phyloP scores from a whole-genome alignment of 1,284 basidiomycete genomes.

The Mycena sp. region DNA sequence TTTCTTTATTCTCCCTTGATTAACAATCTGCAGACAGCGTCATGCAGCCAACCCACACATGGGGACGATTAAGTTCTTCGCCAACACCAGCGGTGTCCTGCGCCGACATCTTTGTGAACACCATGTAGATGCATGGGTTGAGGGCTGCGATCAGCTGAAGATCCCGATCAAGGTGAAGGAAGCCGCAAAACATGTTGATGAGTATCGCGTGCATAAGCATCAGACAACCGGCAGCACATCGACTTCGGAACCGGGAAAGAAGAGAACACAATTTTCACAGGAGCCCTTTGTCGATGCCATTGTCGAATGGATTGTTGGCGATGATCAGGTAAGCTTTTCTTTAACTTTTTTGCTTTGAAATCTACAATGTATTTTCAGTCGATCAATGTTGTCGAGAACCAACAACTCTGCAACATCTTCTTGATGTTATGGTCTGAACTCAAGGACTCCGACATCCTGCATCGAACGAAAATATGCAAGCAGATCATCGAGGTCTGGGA shows the following conservation, averaged over 20 bases:
- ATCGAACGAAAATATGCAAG: constrained; percentile 35
- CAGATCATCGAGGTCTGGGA: constrained; percentile 34
- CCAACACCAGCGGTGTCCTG: constrained; percentile 3
- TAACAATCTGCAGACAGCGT: neutral
- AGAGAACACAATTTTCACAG: neutral
- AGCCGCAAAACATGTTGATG: neutral
- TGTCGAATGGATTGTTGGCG: constrained; percentile 36
- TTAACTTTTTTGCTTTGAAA: constrained; percentile 8
- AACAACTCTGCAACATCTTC: constrained; percentile 36
- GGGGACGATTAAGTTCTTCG: neutral
- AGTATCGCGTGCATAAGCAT: constrained; percentile 10
- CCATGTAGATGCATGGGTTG: constrained; percentile 6
- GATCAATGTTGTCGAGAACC: constrained; percentile 39
- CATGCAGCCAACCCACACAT: neutral
- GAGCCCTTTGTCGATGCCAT: neutral
- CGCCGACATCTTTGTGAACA: constrained; percentile 4
- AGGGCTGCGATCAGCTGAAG: constrained; percentile 10
- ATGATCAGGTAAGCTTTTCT: constrained; percentile 42
- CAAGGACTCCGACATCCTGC: constrained; percentile 41
- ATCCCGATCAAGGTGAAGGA: constrained; percentile 13
- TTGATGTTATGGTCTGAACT: constrained; percentile 39
- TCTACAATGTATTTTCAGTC: constrained; percentile 31
- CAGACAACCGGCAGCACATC: neutral
- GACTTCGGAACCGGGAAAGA: neutral
- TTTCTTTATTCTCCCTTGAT: neutral